These are phyloP conservation scores for Colletotrichum tabaci DNA, from an alignment of 2,329 filamentous ascomycete species.

Conservation along the genomic window DNA sequence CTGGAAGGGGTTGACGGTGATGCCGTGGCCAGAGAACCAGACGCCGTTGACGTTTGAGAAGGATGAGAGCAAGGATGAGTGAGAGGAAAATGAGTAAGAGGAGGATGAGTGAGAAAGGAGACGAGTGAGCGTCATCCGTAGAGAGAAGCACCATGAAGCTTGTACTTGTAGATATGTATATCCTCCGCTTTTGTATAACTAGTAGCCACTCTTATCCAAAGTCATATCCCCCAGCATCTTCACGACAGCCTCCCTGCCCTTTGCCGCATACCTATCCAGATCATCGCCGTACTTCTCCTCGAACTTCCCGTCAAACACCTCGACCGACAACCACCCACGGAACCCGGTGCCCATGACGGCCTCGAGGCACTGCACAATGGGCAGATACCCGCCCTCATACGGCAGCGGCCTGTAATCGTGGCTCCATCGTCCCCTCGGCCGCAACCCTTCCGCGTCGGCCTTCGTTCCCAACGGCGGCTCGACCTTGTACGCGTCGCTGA, in stretches of 20 bases:
- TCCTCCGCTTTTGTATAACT: background rate
- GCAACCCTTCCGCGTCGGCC: constrained; percentile 64
- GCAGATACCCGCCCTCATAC: constrained; percentile 79
- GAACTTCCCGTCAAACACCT: constrained; percentile 63
- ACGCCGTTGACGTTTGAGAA: background rate
- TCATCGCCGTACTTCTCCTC: constrained; percentile 51
- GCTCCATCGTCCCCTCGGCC: constrained; percentile 79
- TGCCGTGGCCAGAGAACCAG: constrained; percentile 46
- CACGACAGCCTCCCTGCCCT: constrained; percentile 41
- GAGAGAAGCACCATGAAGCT: background rate
- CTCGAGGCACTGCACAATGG: constrained; percentile 73
- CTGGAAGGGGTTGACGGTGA: constrained; percentile 49
- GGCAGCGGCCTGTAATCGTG: constrained; percentile 79
- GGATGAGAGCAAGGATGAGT: background rate
- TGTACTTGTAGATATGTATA: background rate
- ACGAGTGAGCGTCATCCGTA: background rate
- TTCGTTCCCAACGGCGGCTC: constrained; percentile 67
- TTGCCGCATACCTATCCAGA: constrained; percentile 46
- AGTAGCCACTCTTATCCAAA: constrained; percentile 23
- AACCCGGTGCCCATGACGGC: constrained; percentile 80
- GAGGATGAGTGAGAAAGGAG: background rate
- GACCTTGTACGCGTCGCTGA: constrained; percentile 81
- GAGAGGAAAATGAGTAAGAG: no score
- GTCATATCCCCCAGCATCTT: constrained; percentile 37
- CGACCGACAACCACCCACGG: constrained; percentile 76